Conservation (phyloP, 2,329 filamentous ascomycete species). For the Tricladium varicosporioides region DNA sequence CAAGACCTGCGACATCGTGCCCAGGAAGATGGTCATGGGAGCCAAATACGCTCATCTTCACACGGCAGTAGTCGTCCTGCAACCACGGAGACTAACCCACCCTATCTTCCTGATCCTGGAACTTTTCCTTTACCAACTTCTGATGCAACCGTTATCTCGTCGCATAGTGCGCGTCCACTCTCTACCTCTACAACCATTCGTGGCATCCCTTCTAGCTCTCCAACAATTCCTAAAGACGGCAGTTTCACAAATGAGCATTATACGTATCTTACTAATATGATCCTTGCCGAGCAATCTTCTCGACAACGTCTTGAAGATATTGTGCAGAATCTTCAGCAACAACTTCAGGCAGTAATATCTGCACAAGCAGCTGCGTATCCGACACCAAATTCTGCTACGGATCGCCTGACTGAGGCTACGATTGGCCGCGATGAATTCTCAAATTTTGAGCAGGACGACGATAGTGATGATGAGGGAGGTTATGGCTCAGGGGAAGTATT, state of each 20-base stretch:
- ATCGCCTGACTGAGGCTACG: constrained; percentile 4
- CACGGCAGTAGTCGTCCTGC: constrained; percentile 28
- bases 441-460: constrained; percentile 32
- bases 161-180: constrained; percentile 26
- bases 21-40: constrained; percentile 11
- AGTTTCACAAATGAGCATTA: constrained; percentile 45
- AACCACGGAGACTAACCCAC: constrained; percentile 25
- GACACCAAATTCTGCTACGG: constrained; percentile 11
- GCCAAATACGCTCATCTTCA: constrained; percentile 22
- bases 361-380: constrained; percentile 12
- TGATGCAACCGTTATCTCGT: constrained; percentile 7
- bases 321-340: constrained; percentile 47
- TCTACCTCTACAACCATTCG: constrained; percentile 34
- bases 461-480: constrained; percentile 27
- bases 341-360: constrained; percentile 18
- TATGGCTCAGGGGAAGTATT: constrained; percentile 48
- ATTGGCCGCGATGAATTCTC: constrained; percentile 16
- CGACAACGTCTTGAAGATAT: constrained; percentile 55
- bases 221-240: constrained; percentile 26
- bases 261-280: constrained; percentile 47
- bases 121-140: constrained; percentile 12
- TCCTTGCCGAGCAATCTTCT: constrained; percentile 56
- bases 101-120: constrained; percentile 26
- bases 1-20: constrained; percentile 17
- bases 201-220: constrained; percentile 27